Percentiles rank a stretch among this genome's conserved stretches.
phyloP scores from a whole-genome alignment of 495 filamentous ascomycete species.

The Tuber brumale region DNA sequence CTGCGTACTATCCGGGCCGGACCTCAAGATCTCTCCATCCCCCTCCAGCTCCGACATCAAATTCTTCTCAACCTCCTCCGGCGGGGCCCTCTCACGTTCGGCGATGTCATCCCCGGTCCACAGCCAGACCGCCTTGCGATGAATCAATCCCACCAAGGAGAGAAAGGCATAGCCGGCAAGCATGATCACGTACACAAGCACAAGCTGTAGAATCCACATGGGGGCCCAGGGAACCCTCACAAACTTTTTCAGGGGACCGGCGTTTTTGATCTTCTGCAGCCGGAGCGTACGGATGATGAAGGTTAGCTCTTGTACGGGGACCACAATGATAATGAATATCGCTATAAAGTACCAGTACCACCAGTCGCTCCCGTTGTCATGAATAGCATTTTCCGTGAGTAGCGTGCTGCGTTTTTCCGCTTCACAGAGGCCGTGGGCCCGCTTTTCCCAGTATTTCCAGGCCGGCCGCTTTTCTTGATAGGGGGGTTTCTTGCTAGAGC shows the following conservation, averaged over 20 bases:
- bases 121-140: background rate
- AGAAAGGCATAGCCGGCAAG: background rate
- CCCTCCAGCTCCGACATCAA: no score
- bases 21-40: background rate
- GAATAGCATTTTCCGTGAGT: background rate
- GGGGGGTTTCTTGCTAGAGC: background rate
- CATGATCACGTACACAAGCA: background rate
- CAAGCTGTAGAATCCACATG: background rate
- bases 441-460: background rate
- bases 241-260: background rate
- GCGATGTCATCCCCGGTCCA: background rate
- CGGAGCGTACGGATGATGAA: background rate
- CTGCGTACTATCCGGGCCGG: background rate
- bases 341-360: slow-evolving; percentile 2
- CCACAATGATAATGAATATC: background rate
- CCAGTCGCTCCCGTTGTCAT: background rate
- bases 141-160: background rate
- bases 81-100: background rate
- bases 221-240: background rate
- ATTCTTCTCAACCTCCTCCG: no score
- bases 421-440: background rate
- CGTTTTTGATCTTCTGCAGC: background rate
- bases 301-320: slow-evolving; percentile 2
- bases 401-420: background rate
- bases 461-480: background rate